Evolutionary conservation across 1,284 basidiomycete genomes (phyloP).

Genomic region (Bondarzewia mesenterica): DNA sequence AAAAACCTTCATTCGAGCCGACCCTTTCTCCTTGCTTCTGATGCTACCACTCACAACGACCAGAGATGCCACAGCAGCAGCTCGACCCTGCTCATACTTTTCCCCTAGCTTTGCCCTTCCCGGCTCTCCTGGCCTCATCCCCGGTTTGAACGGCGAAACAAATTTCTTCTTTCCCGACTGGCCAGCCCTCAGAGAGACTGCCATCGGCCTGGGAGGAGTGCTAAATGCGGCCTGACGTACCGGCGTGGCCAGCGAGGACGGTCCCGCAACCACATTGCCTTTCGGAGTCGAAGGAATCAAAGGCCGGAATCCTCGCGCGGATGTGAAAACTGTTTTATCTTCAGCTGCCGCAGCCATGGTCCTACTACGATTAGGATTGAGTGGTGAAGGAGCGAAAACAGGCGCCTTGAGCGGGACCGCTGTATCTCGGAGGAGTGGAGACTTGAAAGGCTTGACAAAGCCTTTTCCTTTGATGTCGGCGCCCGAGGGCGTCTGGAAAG

Average conservation of each 20-base stretch:
- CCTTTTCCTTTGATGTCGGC: slow-evolving; percentile 19
- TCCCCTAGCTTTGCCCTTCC: slow-evolving; percentile 29
- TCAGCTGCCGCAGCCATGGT: slow-evolving; percentile 3
- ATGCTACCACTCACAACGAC: not conserved
- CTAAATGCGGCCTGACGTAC: slow-evolving; percentile 14
- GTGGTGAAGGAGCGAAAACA: slow-evolving; percentile 21
- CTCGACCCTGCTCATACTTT: slow-evolving; percentile 7
- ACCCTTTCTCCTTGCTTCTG: slow-evolving; percentile 11
- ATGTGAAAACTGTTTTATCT: slow-evolving; percentile 13
- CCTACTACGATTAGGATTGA: slow-evolving; percentile 18
- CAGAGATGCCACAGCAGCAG: not conserved
- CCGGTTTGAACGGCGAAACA: slow-evolving; percentile 63
- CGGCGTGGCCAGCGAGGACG: slow-evolving; percentile 13
- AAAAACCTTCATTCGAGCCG: slow-evolving; percentile 26
- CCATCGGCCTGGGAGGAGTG: slow-evolving; percentile 27
- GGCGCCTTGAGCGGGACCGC: slow-evolving; percentile 9
- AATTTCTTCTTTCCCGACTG: slow-evolving; percentile 32
- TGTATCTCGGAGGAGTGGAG: slow-evolving; percentile 33
- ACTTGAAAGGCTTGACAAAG: slow-evolving; percentile 44
- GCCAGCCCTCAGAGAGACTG: slow-evolving; percentile 24
- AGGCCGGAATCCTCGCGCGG: slow-evolving; percentile 16
- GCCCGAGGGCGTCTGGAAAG: slow-evolving; percentile 12
- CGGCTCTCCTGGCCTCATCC: slow-evolving; percentile 46
- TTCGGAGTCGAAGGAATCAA: slow-evolving; percentile 15
- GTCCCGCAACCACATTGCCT: slow-evolving; percentile 17